Conservation (phyloP, 2,329 filamentous ascomycete species). For the Penicillium hesseltinei region DNA sequence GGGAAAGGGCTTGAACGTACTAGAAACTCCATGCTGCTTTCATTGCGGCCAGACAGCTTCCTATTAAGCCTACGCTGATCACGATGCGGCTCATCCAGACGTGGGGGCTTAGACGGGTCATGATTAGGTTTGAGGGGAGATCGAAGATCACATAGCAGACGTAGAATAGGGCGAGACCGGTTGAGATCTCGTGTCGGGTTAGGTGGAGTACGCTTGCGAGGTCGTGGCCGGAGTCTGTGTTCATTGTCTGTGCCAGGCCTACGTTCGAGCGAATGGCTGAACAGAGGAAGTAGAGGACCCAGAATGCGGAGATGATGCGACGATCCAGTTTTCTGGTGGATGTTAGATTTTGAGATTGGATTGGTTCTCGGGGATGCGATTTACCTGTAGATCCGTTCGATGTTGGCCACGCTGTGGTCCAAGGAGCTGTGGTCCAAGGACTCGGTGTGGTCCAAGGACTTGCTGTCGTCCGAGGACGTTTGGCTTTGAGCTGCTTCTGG, state of each 20-base stretch:
- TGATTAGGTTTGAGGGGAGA: conserved; percentile 81
- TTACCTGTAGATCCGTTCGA: conserved; percentile 42
- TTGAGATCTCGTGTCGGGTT: conserved; percentile 74
- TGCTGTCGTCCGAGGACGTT: conserved; percentile 16
- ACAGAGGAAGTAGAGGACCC: conserved; percentile 87
- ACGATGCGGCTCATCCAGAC: conserved; percentile 93
- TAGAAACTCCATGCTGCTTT: conserved; percentile 81
- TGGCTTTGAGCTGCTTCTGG: neutral
- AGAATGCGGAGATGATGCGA: conserved; percentile 72
- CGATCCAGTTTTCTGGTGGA: conserved; percentile 53
- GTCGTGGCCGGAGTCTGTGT: conserved; percentile 66
- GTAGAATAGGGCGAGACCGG: conserved; percentile 83
- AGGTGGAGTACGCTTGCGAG: conserved; percentile 69
- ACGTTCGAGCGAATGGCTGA: conserved; percentile 90
- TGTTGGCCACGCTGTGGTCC: conserved; percentile 33
- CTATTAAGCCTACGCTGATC: conserved; percentile 79
- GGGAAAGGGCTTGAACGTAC: conserved; percentile 41
- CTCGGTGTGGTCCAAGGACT: conserved; percentile 27
- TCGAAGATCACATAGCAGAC: conserved; percentile 90
- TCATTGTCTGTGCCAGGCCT: conserved; percentile 94
- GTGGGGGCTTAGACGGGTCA: conserved; percentile 79
- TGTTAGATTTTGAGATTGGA: neutral
- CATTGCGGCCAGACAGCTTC: conserved; percentile 78
- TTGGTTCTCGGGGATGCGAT: neutral
- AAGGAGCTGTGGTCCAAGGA: conserved; percentile 18